Percentiles rank a stretch among this genome's conserved stretches.
These are phyloP conservation scores for Pestalotiopsis sp. DNA, from an alignment of 2,329 filamentous ascomycete species.

Conservation along the genomic window DNA sequence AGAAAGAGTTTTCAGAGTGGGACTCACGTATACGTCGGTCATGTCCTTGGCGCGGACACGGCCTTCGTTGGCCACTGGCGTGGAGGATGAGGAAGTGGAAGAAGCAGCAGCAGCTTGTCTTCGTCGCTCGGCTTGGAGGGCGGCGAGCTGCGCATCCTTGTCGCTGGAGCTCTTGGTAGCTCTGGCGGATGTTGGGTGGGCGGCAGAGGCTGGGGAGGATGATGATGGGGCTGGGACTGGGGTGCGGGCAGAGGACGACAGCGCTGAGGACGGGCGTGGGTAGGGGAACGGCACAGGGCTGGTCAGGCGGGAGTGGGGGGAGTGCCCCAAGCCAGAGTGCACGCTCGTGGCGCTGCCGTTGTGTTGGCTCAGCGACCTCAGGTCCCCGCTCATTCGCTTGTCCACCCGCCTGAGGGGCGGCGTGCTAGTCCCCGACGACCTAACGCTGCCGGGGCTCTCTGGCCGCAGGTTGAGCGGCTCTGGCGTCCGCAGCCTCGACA, in stretches of 20 bases:
- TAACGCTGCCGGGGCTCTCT: conserved; percentile 59
- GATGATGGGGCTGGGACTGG: background rate
- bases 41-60: conserved; percentile 83
- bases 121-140: background rate
- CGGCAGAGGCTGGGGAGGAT: background rate
- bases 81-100: conserved; percentile 40
- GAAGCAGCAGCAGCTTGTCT: conserved; percentile 7
- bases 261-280: background rate
- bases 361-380: conserved; percentile 68
- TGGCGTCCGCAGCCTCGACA: conserved; percentile 54
- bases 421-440: conserved; percentile 54
- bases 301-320: background rate
- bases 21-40: conserved; percentile 91
- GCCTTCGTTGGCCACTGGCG: conserved; percentile 84
- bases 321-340: conserved; percentile 8
- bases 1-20: background rate
- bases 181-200: background rate
- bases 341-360: conserved; percentile 31
- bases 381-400: conserved; percentile 73
- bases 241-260: background rate
- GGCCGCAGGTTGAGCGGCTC: conserved; percentile 60
- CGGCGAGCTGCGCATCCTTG: background rate
- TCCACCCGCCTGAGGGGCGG: conserved; percentile 69
- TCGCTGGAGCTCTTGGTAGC: background rate
- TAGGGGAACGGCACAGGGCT: background rate